These are phyloP conservation scores for Macrotyloma uniflorum DNA, from an alignment of 306 rosid species.

Conservation along the genomic window DNA sequence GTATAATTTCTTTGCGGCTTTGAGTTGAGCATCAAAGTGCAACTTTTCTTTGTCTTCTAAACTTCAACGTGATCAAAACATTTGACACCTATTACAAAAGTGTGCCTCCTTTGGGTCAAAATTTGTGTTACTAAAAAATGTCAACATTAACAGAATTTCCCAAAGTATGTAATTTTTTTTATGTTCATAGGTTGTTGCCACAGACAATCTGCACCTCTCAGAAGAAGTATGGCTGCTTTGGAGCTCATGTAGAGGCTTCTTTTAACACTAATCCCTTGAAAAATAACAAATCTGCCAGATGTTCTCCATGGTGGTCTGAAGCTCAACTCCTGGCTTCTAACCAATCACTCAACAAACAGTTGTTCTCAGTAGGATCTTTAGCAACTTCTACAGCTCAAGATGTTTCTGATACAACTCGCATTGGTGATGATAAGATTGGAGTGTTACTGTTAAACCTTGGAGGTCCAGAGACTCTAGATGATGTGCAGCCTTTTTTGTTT, in stretches of 20 bases:
- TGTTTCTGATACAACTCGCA: constrained; percentile 45
- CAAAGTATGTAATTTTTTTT: neutral
- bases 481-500: constrained; percentile 89
- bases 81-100: neutral
- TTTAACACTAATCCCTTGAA: constrained; percentile 38
- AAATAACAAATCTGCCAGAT: constrained; percentile 36
- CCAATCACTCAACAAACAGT: constrained; percentile 48
- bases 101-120: neutral
- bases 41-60: neutral
- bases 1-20: neutral
- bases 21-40: neutral
- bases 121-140: constrained; percentile 1
- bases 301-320: constrained; percentile 48
- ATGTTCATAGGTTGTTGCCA: constrained; percentile 47
- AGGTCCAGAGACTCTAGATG: constrained; percentile 91
- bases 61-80: neutral
- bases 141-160: constrained; percentile 9
- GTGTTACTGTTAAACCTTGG: constrained; percentile 87
- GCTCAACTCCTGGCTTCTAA: constrained; percentile 50
- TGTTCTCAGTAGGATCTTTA: constrained; percentile 56
- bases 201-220: constrained; percentile 51
- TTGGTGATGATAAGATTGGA: constrained; percentile 66
- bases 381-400: constrained; percentile 53
- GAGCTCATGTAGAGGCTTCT: constrained; percentile 45
- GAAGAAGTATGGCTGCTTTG: constrained; percentile 45